Base-by-base conservation (phyloP, 2,329 filamentous ascomycete species). In the Sarocladiaceae sp. region DNA sequence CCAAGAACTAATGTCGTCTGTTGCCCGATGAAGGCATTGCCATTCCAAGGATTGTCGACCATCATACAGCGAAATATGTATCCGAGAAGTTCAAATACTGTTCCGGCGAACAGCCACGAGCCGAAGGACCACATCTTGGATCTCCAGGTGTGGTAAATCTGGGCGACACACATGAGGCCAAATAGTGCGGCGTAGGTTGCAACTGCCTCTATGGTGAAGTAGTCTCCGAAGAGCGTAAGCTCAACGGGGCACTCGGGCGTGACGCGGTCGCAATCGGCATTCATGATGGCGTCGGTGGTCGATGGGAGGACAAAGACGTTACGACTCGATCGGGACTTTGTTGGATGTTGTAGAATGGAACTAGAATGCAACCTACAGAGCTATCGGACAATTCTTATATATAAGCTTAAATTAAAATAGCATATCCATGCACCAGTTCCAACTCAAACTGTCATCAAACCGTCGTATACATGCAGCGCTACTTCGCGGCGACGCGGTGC, bases 11-110 rank as follows among this genome's bases (percentile, higher is more conserved):
- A 61, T 28, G 64, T 66, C 17, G 71, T 60, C 31, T 71, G 69
- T 55, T 75, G 71, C 2, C 71, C 57, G 29, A 68, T 66, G 56
- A 75, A 74, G 12, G 66, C 66, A 18, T 61, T 58, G 7, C 67
- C 53, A 29, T 59, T 65, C 70, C 71, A 76, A 1, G 71, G 70
- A 50, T 76, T 73, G 31, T 55, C 52, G 52, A n/a, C 4, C 67
- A 74, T 68, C 29, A 73, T 63, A 12, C 73, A 57, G 33, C 73
- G 66, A 6, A 69, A 71, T 7, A 59, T 66, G 44, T 75, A 75
- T 3, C 73, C 73, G 11, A 72, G 60, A 17, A 66, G 53, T 57
- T 76, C 73, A 25, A 69, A 64, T 2, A 71, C 56, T 6, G 66
- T 70, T 1, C 71, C 73, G 11, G 71, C 59, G 3, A 59, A 64